A percentile compares a stretch with the other conserved stretches of the same genome.
phyloP scores from a whole-genome alignment of 352 stramenopile genomes.

The Pythium volutum region DNA sequence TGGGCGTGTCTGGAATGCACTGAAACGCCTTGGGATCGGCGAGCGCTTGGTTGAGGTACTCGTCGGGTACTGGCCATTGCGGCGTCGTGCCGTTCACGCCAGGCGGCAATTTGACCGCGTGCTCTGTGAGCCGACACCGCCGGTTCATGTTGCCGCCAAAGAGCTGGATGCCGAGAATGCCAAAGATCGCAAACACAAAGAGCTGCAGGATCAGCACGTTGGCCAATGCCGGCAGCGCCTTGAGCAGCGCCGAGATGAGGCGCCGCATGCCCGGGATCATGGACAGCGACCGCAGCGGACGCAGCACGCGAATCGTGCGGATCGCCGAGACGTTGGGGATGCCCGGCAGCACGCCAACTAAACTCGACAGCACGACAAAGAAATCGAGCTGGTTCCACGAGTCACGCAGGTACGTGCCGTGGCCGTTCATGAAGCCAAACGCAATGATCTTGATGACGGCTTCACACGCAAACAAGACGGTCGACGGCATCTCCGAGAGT shows the following conservation, averaged over 20 bases:
- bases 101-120: conserved; percentile 51
- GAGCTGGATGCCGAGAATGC: conserved; percentile 88
- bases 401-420: conserved; percentile 79
- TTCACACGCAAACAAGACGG: conserved; percentile 85
- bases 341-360: conserved; percentile 50
- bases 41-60: conserved; percentile 45
- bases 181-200: conserved; percentile 92
- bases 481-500: conserved; percentile 83
- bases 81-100: conserved; percentile 23
- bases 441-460: conserved; percentile 90
- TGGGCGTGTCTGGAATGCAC: conserved; percentile 31
- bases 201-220: conserved; percentile 88
- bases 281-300: conserved; percentile 86
- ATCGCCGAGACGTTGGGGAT: conserved; percentile 81
- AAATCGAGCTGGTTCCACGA: conserved; percentile 93
- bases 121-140: conserved; percentile 77
- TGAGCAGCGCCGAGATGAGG: conserved; percentile 81
- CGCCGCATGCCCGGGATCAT: conserved; percentile 77
- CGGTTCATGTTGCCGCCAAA: conserved; percentile 80
- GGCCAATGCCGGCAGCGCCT: conserved; percentile 80
- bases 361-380: conserved; percentile 83
- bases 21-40: conserved; percentile 33
- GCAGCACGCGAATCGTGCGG: conserved; percentile 85
- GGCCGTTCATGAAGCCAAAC: conserved; percentile 61
- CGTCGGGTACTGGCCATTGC: conserved; percentile 47